Base-by-base conservation (phyloP, 306 rosid species). In the Bauhinia variegata region DNA sequence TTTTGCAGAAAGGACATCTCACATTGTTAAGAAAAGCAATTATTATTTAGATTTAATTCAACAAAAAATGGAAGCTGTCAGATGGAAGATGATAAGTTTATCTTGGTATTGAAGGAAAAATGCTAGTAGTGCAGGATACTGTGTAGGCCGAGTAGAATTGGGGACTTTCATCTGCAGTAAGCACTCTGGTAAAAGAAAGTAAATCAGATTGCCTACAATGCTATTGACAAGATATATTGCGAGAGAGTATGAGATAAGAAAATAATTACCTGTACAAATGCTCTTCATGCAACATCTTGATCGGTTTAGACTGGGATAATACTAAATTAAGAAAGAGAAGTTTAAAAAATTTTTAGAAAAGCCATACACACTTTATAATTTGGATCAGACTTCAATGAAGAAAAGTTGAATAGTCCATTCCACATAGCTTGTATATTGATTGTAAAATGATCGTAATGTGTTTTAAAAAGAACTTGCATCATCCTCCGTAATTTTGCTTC, bases 111-210 rank as follows among this genome's bases (percentile, higher is more conserved):
- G 46, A 60, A 74, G 55, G 7, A 41, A 69, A 65, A 60, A 46
- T 38, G 56, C 43, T 30, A 54, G 65, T 41, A 39, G 54, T 49
- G 49, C 65, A 85, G 96, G 99, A 95, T 95, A 95, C 99, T 90
- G 99, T 16, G 97, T 90, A 23, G 99, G 99, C 49, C 96, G 97
- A 54, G 96, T 82, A 65, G 99, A 90, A 80, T 95, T 95, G 50
- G 99, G 99, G 72, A 95, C 99, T 86, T 88, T 95, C 99, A 95
- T 95, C 92, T 95, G 97, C 83, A 95, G 79, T 82, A 95, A 95
- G 71, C 99, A 95, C 81, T 95, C 99, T 95, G 91, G 68, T 47
- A 23, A 65, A 74, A 65, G 56, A 77, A 78, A 83, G 50, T 19
- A 43, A 70, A 67, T 83, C 77, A 85, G 76, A 37, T 60, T 34